Evolutionary conservation across 352 stramenopile species (phyloP).

Genomic region (Globisporangium echinulatum): DNA sequence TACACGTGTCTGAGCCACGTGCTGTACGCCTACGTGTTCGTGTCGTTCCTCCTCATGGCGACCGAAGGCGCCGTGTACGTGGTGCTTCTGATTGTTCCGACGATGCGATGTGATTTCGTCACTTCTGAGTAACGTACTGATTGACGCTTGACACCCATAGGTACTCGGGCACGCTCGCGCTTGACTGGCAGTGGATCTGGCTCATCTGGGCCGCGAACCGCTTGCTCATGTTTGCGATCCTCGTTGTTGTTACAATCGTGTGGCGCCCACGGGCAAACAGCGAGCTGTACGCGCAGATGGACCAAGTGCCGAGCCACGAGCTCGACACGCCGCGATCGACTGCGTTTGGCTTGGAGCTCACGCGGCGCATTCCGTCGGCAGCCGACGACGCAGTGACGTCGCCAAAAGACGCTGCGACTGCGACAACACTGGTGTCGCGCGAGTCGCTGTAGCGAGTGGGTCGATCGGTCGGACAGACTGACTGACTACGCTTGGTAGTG

Average conservation of each 20-base stretch:
- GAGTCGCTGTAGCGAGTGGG: slow-evolving; percentile 9
- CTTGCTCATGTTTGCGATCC: slow-evolving; percentile 58
- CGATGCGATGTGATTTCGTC: neutral
- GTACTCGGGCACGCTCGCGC: slow-evolving; percentile 54
- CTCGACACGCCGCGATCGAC: slow-evolving; percentile 39
- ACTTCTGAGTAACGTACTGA: too few relatives aligned
- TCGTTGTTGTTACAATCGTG: slow-evolving; percentile 62
- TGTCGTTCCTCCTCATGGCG: slow-evolving; percentile 71
- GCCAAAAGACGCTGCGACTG: neutral
- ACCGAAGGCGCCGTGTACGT: slow-evolving; percentile 77
- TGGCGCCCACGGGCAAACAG: slow-evolving; percentile 70
- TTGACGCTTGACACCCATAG: slow-evolving; percentile 15
- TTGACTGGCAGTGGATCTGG: slow-evolving; percentile 75
- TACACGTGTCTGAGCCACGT: slow-evolving; percentile 57
- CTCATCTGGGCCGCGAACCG: slow-evolving; percentile 73
- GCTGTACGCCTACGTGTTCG: slow-evolving; percentile 49
- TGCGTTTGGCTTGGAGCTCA: slow-evolving; percentile 46
- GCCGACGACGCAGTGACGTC: slow-evolving; percentile 23
- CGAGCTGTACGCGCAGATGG: slow-evolving; percentile 66
- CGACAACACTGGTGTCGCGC: too few relatives aligned
- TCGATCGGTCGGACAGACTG: too few relatives aligned
- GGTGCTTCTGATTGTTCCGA: too few relatives aligned
- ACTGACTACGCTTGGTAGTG: neutral
- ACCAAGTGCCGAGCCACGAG: slow-evolving; percentile 71
- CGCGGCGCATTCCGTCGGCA: slow-evolving; percentile 46